These are phyloP conservation scores for Sanghuangporus baumii DNA, from an alignment of 1,284 basidiomycete species.

Conservation along the genomic window DNA sequence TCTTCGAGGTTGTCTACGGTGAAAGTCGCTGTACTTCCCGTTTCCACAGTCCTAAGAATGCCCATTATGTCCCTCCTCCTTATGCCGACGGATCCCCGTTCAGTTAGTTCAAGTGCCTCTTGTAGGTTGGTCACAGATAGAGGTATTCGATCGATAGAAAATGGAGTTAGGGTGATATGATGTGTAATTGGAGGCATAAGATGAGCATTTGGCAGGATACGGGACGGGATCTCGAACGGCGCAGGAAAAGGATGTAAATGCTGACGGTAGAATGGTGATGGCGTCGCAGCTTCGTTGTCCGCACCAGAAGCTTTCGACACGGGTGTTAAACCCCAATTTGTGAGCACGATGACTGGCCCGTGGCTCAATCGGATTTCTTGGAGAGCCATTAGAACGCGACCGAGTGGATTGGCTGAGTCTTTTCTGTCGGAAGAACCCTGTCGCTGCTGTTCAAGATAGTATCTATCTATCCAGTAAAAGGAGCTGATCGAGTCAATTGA, in stretches of 20 bases:
- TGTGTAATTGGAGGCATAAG: conserved; percentile 26
- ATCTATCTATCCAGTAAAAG: conserved; percentile 74
- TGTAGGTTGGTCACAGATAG: conserved; percentile 23
- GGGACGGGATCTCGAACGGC: conserved; percentile 23
- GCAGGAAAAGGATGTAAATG: conserved; percentile 46
- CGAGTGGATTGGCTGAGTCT: conserved; percentile 30
- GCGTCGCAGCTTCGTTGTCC: not conserved
- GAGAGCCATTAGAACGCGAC: conserved; percentile 44
- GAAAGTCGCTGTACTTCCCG: conserved; percentile 6
- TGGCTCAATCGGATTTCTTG: conserved; percentile 46
- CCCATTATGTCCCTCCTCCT: conserved; percentile 27
- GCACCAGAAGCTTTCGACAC: conserved; percentile 21
- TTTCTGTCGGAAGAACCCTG: conserved; percentile 18
- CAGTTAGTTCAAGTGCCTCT: conserved; percentile 25
- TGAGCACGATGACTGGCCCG: conserved; percentile 48
- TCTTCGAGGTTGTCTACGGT: not conserved
- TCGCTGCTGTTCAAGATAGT: conserved; percentile 47
- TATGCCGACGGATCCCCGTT: conserved; percentile 21
- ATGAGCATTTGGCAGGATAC: conserved; percentile 10
- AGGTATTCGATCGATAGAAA: conserved; percentile 26
- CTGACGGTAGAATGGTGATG: conserved; percentile 40
- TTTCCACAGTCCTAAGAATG: conserved; percentile 27
- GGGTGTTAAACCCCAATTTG: conserved; percentile 58
- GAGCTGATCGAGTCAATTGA: conserved; percentile 71
- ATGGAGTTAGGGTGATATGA: conserved; percentile 38